Base-by-base conservation (phyloP, 1,139 yeast species). In the Kluyveromyces marxianus region DNA sequence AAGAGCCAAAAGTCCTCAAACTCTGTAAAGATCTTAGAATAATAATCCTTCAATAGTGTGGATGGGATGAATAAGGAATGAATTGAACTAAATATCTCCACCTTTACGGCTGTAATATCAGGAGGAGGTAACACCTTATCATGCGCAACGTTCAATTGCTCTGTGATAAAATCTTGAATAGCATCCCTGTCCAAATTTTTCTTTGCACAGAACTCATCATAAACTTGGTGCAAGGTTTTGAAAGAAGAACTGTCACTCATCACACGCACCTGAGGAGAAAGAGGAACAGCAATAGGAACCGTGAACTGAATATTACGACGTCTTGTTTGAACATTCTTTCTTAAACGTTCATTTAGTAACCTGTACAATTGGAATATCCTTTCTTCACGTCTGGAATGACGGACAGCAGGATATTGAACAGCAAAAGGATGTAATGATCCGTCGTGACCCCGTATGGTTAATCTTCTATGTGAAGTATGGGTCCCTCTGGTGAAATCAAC, bases 1-100 rank as follows among this genome's bases (percentile, higher is more conserved):
- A 94, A 94, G 46, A 90, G 69, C 98, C 98, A 94, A 71, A 90
- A 92, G 60, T 92, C 97, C 63, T 87, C 97, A 65, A 85, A 94
- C 48, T 81, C 76, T 7, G 83, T 76, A 66, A 81, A 94, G 43
- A 83, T 70, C 3, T 74, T 74, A 48, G 83, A 67, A 53, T 77
- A 79, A 55, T 76, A 76, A 55, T 87, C 84, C 61, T 83, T 82
- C 72, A 92, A 70, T 27, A 92, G 83, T 2, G 89, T 83, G 14
- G 87, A 77, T 31, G 98, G 98, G 40, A 89, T 92, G 62, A 88
- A 74, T 59, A 84, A 70, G 1, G 95, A 76, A 66, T 92, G 97
- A 53, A 92, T 86, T 1, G 96, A 89, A 55, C 88, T 79, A 62
- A 92, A 72, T 42, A 94, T 89, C 65, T 92, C 98, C 57, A 90